A percentile compares a stretch with the other conserved stretches of the same genome.
Evolutionary conservation across 192 early-diverging fungal genomes (phyloP).

Genomic region (Backusella tarrabulga): DNA sequence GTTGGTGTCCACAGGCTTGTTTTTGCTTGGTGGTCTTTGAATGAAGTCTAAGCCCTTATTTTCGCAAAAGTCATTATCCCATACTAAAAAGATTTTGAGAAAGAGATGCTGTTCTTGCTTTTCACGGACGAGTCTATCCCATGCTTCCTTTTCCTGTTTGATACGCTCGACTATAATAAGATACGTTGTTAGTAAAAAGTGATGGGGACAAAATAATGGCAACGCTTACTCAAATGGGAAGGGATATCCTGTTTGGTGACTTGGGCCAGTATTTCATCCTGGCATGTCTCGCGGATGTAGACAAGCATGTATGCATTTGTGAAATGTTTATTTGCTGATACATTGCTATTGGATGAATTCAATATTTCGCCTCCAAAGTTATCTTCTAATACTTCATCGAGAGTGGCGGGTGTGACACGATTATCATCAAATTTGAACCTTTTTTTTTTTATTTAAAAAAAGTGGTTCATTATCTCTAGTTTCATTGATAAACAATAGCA

Average conservation of each 20-base stretch:
- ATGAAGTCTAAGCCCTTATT: constrained; percentile 85
- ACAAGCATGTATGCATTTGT: constrained; percentile 99
- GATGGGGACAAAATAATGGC: too few relatives aligned
- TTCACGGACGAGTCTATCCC: constrained; percentile 63
- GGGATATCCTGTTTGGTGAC: constrained; percentile 75
- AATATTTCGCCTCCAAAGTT: constrained; percentile 84
- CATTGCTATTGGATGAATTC: constrained; percentile 13
- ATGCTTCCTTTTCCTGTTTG: constrained; percentile 59
- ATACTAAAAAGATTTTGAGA: constrained; percentile 58
- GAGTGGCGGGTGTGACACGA: constrained; percentile 75
- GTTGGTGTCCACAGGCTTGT: background rate
- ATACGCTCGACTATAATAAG: constrained; percentile 41
- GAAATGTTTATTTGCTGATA: constrained; percentile 66
- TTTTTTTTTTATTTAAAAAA: background rate
- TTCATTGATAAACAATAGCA: background rate
- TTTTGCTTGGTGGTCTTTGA: constrained; percentile 57
- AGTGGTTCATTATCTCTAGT: background rate
- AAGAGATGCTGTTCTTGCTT: constrained; percentile 70
- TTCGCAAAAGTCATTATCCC: constrained; percentile 60
- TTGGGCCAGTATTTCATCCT: constrained; percentile 69
- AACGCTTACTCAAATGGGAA: constrained; percentile 48
- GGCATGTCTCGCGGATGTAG: constrained; percentile 80
- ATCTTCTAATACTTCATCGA: constrained; percentile 89
- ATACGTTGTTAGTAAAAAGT: background rate
- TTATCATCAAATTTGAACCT: constrained; percentile 93